Evolutionary conservation across 1,284 basidiomycete genomes (phyloP).

Genomic region (Cryptococcus sp.): DNA sequence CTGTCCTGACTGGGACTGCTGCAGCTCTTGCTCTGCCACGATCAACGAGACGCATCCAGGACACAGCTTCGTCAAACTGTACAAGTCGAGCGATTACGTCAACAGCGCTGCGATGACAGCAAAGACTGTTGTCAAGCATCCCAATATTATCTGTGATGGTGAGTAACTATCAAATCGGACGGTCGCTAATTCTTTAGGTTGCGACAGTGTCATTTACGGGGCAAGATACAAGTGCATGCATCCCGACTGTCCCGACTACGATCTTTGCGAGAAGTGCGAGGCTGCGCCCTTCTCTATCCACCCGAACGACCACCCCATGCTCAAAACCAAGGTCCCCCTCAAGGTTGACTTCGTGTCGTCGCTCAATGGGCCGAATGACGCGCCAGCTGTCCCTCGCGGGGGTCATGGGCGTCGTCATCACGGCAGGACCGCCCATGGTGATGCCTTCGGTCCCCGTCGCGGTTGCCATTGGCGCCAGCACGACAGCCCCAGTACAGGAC

Average conservation of each 20-base stretch:
- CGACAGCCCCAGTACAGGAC: slow-evolving; percentile 7
- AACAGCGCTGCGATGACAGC: slow-evolving; percentile 38
- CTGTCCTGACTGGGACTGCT: slow-evolving; percentile 59
- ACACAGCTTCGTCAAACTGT: slow-evolving; percentile 73
- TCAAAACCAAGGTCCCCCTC: slow-evolving; percentile 67
- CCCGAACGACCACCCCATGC: slow-evolving; percentile 69
- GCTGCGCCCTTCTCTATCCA: slow-evolving; percentile 75
- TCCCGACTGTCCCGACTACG: slow-evolving; percentile 75
- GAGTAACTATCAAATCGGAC: slow-evolving; percentile 1
- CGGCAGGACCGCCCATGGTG: slow-evolving; percentile 14
- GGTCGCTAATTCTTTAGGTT: slow-evolving; percentile 20
- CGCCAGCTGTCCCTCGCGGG: slow-evolving; percentile 1
- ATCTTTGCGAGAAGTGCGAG: slow-evolving; percentile 80
- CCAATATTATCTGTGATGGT: slow-evolving; percentile 47
- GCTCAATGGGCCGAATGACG: slow-evolving; percentile 21
- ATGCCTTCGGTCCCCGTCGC: slow-evolving; percentile 23
- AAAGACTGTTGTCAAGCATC: slow-evolving; percentile 55
- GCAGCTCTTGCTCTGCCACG: slow-evolving; percentile 66
- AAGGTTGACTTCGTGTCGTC: slow-evolving; percentile 37
- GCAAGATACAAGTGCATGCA: slow-evolving; percentile 68
- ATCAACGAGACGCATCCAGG: slow-evolving; percentile 70
- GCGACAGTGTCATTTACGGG: slow-evolving; percentile 42
- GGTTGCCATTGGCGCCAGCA: slow-evolving; percentile 21
- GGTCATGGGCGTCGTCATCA: background rate
- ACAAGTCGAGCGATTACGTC: slow-evolving; percentile 58